These are phyloP conservation scores for Artemisia argyi DNA, from an alignment of 129 eudicot species.

Conservation along the genomic window DNA sequence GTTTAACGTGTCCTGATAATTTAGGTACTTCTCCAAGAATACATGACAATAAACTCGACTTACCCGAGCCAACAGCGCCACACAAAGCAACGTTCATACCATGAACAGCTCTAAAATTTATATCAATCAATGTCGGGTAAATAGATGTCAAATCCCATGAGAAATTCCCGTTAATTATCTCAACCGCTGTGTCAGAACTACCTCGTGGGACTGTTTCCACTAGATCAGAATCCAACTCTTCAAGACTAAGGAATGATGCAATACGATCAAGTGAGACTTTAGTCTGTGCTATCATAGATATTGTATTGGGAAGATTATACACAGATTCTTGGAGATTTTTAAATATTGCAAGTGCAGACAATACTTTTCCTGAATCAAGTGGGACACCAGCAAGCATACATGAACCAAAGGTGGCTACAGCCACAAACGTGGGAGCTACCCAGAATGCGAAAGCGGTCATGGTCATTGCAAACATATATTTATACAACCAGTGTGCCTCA, in stretches of 20 bases:
- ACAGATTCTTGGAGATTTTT: slow-evolving; percentile 76
- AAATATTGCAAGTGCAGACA: slow-evolving; percentile 84
- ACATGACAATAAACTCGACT: slow-evolving; percentile 80
- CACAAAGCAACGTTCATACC: slow-evolving; percentile 84
- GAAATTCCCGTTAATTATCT: slow-evolving; percentile 67
- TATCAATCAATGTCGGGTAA: slow-evolving; percentile 54
- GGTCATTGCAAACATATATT: slow-evolving; percentile 50
- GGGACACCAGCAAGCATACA: slow-evolving; percentile 68
- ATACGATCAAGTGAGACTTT: slow-evolving; percentile 90
- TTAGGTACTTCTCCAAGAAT: slow-evolving; percentile 78
- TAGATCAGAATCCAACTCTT: slow-evolving; percentile 54
- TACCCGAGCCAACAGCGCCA: slow-evolving; percentile 89
- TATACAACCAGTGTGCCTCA: slow-evolving; percentile 72
- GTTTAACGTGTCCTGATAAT: slow-evolving; percentile 55
- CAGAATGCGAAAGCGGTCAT: slow-evolving; percentile 52
- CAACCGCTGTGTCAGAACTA: slow-evolving; percentile 43
- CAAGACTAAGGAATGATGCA: slow-evolving; percentile 64
- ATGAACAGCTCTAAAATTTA: slow-evolving; percentile 45
- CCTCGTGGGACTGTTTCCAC: slow-evolving; percentile 54
- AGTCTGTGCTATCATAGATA: slow-evolving; percentile 72
- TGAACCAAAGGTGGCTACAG: slow-evolving; percentile 70
- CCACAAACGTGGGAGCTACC: slow-evolving; percentile 78
- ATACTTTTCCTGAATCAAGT: slow-evolving; percentile 82
- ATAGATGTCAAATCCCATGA: slow-evolving; percentile 53
- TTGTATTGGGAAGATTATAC: slow-evolving; percentile 58